Base-by-base conservation (phyloP, 2,329 filamentous ascomycete species). In the Penicillium sp. region DNA sequence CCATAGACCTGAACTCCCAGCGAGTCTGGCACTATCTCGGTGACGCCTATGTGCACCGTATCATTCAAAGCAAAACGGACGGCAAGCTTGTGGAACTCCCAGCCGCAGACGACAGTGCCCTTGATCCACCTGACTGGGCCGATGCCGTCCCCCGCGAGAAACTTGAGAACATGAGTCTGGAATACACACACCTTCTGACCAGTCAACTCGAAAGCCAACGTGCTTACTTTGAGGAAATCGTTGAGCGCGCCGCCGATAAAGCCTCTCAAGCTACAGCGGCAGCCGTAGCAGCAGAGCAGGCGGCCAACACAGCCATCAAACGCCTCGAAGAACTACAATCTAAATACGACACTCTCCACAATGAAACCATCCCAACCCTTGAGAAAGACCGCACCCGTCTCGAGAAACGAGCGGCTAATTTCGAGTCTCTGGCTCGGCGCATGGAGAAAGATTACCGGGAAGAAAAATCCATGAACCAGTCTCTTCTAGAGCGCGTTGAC, bases 1-100 rank as follows among this genome's bases (percentile, higher is more conserved):
- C 92, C 26, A 90, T 99, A 72, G 95, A 99, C 72, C 85, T 98
- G 37, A 87, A 89, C 60, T 96, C 92, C 0, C 93, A 99, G 73
- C 89, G 96, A 66, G 93, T 99, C 1, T 99, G 95, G 95, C 95
- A 99, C 75, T 99, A 99, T 63, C 91, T 90, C 0, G 92, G 91
- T 4, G 95, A 99, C 70, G 90, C 89, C 69, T 99, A 96, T 82
- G 95, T 98, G 49, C 95, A 99, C 75, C 88, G 95, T 10, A 85
- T 98, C 51, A 96, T 99, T 55, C 90, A 96, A 63, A 91, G 92
- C 70, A 96, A 97, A 78, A 88, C 91, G 10, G 92, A 96, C 72
- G 91, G 91, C 24, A 96, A 96, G 74, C 83, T 96, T 3, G 90
- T 97, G 19, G 93, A 98, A 73, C 82, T 97, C n/a, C 91, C 92